Evolutionary conservation across 2,329 filamentous ascomycete species (phyloP).

Genomic region (Fusarium coicis): DNA sequence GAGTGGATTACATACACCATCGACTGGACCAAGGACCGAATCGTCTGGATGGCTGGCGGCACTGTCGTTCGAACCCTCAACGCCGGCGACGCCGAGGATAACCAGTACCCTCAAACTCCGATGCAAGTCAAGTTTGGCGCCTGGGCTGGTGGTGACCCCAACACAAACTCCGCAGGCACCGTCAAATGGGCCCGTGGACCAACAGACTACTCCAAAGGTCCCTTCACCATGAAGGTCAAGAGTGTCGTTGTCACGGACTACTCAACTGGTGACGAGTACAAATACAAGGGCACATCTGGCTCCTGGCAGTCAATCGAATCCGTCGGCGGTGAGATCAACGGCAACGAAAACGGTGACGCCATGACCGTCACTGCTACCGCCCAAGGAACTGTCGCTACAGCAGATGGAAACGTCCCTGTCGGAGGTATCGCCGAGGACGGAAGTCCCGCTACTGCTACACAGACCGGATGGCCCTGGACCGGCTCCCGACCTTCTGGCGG

Average conservation of each 20-base stretch:
- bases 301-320: conserved; percentile 84
- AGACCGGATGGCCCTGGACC: conserved; percentile 77
- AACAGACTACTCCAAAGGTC: conserved; percentile 84
- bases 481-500: conserved; percentile 61
- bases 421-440: conserved; percentile 72
- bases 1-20: conserved; percentile 87
- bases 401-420: conserved; percentile 74
- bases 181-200: conserved; percentile 89
- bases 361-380: conserved; percentile 66
- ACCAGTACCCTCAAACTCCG: conserved; percentile 92
- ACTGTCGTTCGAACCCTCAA: conserved; percentile 80
- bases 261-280: conserved; percentile 88
- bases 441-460: conserved; percentile 62
- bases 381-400: conserved; percentile 71
- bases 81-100: conserved; percentile 72
- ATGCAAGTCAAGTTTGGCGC: conserved; percentile 94
- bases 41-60: conserved; percentile 88
- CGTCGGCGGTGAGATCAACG: conserved; percentile 81
- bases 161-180: conserved; percentile 78
- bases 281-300: conserved; percentile 81
- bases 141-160: conserved; percentile 90
- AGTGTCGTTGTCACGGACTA: conserved; percentile 86
- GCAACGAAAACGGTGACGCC: conserved; percentile 66
- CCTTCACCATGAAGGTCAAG: conserved; percentile 87
- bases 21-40: conserved; percentile 88